Conservation (phyloP, 495 filamentous ascomycete species). For the Penicillium coprophilum region DNA sequence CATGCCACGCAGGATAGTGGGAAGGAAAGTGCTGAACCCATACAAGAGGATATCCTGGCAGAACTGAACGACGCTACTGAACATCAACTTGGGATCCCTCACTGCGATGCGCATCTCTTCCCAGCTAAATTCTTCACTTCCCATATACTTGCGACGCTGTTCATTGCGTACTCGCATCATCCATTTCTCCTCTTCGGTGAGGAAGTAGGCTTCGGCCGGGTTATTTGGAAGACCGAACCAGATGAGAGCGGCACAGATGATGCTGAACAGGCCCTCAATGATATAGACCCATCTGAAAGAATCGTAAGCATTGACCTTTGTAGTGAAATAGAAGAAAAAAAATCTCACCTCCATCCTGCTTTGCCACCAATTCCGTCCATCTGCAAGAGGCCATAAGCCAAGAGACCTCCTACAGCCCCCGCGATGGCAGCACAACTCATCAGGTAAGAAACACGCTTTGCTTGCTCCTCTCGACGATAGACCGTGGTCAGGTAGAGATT, state of each 20-base stretch:
- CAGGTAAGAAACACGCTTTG: slow-evolving; percentile 43
- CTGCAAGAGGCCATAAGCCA: slow-evolving; percentile 47
- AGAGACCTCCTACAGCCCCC: slow-evolving; percentile 45
- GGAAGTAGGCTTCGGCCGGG: slow-evolving; percentile 52
- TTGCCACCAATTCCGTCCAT: slow-evolving; percentile 46
- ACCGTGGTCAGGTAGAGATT: slow-evolving; percentile 53
- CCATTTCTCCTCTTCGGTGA: slow-evolving; percentile 49
- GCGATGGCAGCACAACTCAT: slow-evolving; percentile 47
- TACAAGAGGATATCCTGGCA: slow-evolving; percentile 56
- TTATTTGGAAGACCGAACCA: slow-evolving; percentile 59
- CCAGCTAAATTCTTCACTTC: slow-evolving; percentile 53
- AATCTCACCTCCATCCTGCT: slow-evolving; percentile 41
- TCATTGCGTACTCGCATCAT: slow-evolving; percentile 51
- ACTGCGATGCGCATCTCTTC: slow-evolving; percentile 48
- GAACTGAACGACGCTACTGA: slow-evolving; percentile 52
- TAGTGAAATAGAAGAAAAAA: background rate
- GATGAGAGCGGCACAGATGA: slow-evolving; percentile 49
- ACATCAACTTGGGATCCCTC: slow-evolving; percentile 40
- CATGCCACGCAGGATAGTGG: slow-evolving; percentile 53
- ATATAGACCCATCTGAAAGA: slow-evolving; percentile 49
- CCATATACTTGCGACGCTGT: slow-evolving; percentile 44
- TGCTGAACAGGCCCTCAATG: slow-evolving; percentile 55
- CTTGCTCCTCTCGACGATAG: slow-evolving; percentile 49
- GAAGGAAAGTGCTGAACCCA: slow-evolving; percentile 60
- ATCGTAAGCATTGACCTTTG: background rate